Percentiles rank a stretch among this genome's conserved stretches.
Conservation (phyloP, 2,329 filamentous ascomycete species). For the Malbranchea zuffiana region DNA sequence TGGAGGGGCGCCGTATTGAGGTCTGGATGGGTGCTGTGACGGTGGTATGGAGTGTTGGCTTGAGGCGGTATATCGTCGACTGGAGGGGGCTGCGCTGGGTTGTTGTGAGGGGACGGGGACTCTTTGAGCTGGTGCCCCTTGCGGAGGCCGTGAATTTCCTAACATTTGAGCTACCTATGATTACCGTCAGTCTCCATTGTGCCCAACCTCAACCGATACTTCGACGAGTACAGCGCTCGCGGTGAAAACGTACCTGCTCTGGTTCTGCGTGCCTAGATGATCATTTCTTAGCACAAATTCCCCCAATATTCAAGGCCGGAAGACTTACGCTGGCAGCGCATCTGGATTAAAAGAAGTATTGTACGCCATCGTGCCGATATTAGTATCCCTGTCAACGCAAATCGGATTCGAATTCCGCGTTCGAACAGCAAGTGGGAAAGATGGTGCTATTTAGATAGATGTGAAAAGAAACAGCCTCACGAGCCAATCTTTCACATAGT, state of each 20-base stretch:
- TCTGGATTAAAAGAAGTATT: constrained; percentile 89
- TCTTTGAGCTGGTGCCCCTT: too few relatives aligned
- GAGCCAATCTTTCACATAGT: too few relatives aligned
- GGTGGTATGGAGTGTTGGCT: constrained; percentile 3
- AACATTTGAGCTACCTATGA: constrained; percentile 38
- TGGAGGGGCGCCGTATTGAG: too few relatives aligned
- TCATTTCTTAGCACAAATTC: constrained; percentile 6
- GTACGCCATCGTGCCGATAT: constrained; percentile 85
- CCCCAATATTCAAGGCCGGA: constrained; percentile 6
- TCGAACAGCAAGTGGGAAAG: too few relatives aligned
- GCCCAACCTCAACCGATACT: too few relatives aligned
- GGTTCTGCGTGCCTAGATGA: constrained; percentile 59
- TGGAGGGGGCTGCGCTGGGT: not conserved
- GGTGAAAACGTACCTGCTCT: constrained; percentile 45
- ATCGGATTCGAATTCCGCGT: too few relatives aligned
- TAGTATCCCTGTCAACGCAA: too few relatives aligned
- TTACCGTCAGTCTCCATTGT: too few relatives aligned
- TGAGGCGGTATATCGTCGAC: constrained; percentile 1
- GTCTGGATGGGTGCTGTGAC: constrained; percentile 7
- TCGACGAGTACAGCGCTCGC: not conserved
- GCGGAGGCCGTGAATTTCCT: constrained; percentile 25
- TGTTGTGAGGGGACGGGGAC: not conserved
- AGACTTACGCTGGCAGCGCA: constrained; percentile 73
- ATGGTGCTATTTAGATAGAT: too few relatives aligned
- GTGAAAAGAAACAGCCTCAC: too few relatives aligned